These are phyloP conservation scores for Eutrema japonicum DNA, from an alignment of 345 rosid species.

Conservation along the genomic window DNA sequence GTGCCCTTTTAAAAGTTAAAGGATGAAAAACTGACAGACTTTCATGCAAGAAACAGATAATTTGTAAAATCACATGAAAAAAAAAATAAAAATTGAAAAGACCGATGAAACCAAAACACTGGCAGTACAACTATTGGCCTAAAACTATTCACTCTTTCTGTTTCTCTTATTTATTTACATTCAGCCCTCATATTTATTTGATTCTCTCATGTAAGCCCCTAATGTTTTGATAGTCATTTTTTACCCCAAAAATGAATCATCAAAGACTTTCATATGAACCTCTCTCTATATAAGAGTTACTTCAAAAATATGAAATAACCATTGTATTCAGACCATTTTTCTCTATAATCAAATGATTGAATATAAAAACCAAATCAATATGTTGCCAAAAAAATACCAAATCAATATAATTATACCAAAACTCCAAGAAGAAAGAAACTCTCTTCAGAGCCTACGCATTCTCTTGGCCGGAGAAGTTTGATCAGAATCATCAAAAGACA, in stretches of 20 bases:
- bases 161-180: conserved; percentile 39
- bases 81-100: conserved; percentile 8
- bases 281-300: conserved; percentile 29
- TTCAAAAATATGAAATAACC: conserved; percentile 40
- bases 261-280: conserved; percentile 14
- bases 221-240: neutral
- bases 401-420: conserved; percentile 40
- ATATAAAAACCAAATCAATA: conserved; percentile 41
- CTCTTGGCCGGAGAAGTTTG: conserved; percentile 51
- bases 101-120: conserved; percentile 37
- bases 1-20: conserved; percentile 9
- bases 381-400: conserved; percentile 35
- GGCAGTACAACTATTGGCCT: conserved; percentile 42
- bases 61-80: conserved; percentile 27
- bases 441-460: conserved; percentile 45
- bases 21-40: neutral
- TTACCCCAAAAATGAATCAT: neutral
- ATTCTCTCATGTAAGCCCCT: conserved; percentile 14
- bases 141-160: conserved; percentile 36
- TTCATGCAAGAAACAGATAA: neutral
- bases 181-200: conserved; percentile 3
- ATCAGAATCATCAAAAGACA: conserved; percentile 58
- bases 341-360: conserved; percentile 45
- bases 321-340: conserved; percentile 24
- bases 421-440: conserved; percentile 33